These are phyloP conservation scores for Penicillium rolfsii DNA, from an alignment of 2,329 filamentous ascomycete genomes.

Conservation along the genomic window DNA sequence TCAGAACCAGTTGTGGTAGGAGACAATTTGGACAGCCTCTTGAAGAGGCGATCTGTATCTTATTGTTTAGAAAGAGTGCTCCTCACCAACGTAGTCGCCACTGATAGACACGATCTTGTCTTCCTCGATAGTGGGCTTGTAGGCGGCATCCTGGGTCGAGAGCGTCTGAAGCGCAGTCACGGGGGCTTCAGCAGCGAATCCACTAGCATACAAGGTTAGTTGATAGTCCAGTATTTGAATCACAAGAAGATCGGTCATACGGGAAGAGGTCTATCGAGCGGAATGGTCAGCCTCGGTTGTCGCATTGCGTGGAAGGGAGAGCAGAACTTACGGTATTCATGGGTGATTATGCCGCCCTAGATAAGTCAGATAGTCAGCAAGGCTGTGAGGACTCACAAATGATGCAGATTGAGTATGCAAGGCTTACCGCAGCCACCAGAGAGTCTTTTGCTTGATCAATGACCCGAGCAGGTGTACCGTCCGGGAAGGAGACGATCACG, in stretches of 20 bases:
- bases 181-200: slow-evolving; percentile 75
- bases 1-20: slow-evolving; percentile 16
- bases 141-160: slow-evolving; percentile 62
- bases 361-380: slow-evolving; percentile 20
- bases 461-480: slow-evolving; percentile 68
- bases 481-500: slow-evolving; percentile 77
- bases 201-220: slow-evolving; percentile 54
- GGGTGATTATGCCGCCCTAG: slow-evolving; percentile 73
- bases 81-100: slow-evolving; percentile 23
- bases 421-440: slow-evolving; percentile 64
- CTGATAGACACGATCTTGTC: slow-evolving; percentile 67
- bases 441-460: slow-evolving; percentile 72
- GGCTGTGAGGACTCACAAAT: not conserved
- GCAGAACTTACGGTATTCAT: slow-evolving; percentile 70
- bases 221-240: slow-evolving; percentile 4
- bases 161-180: slow-evolving; percentile 70
- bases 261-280: slow-evolving; percentile 44
- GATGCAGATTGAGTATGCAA: not conserved
- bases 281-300: slow-evolving; percentile 20
- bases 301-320: slow-evolving; percentile 8
- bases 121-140: slow-evolving; percentile 72
- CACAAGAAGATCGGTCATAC: slow-evolving; percentile 34
- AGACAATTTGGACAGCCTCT: not conserved
- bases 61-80: slow-evolving; percentile 10
- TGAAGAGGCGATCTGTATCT: not conserved